These are phyloP conservation scores for Entomophthora muscae DNA, from an alignment of 371 early-diverging fungal species.

Conservation along the genomic window DNA sequence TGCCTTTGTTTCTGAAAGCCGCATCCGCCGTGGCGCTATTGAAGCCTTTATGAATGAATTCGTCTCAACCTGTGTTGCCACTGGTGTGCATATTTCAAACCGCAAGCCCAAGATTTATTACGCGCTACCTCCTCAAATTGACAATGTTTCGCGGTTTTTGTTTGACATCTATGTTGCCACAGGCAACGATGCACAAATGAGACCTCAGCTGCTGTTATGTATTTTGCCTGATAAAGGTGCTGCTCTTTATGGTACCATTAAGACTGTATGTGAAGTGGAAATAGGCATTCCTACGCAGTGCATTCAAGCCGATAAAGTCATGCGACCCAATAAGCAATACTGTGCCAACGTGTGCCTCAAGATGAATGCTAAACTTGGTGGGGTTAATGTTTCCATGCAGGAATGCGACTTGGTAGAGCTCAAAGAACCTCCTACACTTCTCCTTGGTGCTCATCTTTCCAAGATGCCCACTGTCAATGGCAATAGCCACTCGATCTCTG, in stretches of 20 bases:
- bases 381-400: conserved; percentile 39
- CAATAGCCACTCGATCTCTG: conserved; percentile 63
- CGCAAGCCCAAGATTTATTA: conserved; percentile 51
- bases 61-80: conserved; percentile 24
- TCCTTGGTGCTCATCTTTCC: conserved; percentile 91
- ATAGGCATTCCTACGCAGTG: conserved; percentile 87
- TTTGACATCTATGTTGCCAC: conserved; percentile 47
- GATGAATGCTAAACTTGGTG: conserved; percentile 79
- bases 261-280: conserved; percentile 81
- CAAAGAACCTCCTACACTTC: conserved; percentile 53
- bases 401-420: conserved; percentile 33
- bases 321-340: conserved; percentile 41
- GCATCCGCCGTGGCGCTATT: conserved; percentile 16
- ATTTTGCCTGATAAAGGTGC: conserved; percentile 73
- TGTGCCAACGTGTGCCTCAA: conserved; percentile 68
- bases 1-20: conserved; percentile 23
- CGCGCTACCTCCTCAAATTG: conserved; percentile 38
- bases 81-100: conserved; percentile 37
- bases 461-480: conserved; percentile 61
- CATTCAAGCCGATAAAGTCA: conserved; percentile 56
- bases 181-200: conserved; percentile 46
- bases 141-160: conserved; percentile 39
- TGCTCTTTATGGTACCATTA: conserved; percentile 82
- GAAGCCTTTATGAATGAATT: conserved; percentile 32
- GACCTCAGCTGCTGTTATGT: conserved; percentile 63